phyloP scores from a whole-genome alignment of 1,284 basidiomycete species.

The Moesziomyces sp. region DNA sequence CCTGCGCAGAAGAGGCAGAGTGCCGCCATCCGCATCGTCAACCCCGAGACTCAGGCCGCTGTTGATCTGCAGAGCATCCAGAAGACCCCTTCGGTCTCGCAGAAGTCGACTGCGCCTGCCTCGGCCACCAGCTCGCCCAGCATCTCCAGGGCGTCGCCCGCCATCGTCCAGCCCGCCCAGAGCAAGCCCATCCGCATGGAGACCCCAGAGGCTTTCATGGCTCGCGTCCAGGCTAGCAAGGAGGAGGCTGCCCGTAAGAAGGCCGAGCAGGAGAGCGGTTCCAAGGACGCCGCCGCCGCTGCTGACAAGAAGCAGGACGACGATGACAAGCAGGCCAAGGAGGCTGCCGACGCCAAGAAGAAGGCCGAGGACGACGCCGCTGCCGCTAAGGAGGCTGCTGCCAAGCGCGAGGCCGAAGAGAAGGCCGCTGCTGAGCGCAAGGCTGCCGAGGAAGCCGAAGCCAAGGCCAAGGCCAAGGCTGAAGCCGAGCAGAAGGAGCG shows the following conservation, averaged over 20 bases:
- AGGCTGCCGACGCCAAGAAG: conserved; percentile 42
- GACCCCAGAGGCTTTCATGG: conserved; percentile 60
- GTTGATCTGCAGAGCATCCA: conserved; percentile 60
- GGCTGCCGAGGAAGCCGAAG: conserved; percentile 40
- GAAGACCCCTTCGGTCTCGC: conserved; percentile 28
- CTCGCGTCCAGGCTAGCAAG: conserved; percentile 51
- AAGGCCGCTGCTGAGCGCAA: conserved; percentile 39
- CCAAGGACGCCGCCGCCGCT: conserved; percentile 41
- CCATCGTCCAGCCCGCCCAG: conserved; percentile 40
- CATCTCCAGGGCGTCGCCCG: conserved; percentile 30
- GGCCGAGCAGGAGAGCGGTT: conserved; percentile 38
- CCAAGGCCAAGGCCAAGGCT: conserved; percentile 36
- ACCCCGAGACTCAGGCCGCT: conserved; percentile 65
- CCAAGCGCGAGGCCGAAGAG: conserved; percentile 42
- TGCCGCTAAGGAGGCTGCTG: conserved; percentile 30
- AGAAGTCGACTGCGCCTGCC: conserved; percentile 30
- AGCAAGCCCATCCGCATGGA: conserved; percentile 58
- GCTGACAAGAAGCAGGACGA: conserved; percentile 30
- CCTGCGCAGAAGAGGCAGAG: conserved; percentile 62
- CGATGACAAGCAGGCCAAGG: conserved; percentile 36
- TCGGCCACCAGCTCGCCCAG: conserved; percentile 35
- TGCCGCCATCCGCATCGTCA: conserved; percentile 66
- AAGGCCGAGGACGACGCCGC: conserved; percentile 47
- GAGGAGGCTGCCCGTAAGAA: conserved; percentile 57
- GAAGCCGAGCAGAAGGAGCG: conserved; percentile 44